phyloP scores from a whole-genome alignment of 805 yeast genomes.

The Wickerhamiella sorbophila region DNA sequence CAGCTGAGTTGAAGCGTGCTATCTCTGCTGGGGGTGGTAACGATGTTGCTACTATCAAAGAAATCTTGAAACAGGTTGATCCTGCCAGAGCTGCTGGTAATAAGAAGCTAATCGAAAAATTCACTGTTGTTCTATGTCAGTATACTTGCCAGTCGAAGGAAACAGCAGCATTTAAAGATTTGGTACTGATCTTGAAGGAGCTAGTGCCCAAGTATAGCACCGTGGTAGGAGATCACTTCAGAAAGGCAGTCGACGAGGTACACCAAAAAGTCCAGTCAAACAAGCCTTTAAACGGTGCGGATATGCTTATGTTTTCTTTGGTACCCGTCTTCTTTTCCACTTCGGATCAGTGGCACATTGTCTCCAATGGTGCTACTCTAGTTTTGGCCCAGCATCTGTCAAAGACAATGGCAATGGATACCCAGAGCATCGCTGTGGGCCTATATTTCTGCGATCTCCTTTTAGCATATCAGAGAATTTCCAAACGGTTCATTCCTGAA shows the following conservation, averaged over 20 bases:
- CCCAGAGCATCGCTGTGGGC: conserved; percentile 41
- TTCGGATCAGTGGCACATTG: conserved; percentile 87
- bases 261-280: conserved; percentile 35
- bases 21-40: conserved; percentile 7
- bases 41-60: conserved; percentile 27
- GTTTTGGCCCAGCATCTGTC: conserved; percentile 59
- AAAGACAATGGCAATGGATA: conserved; percentile 30
- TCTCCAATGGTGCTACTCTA: conserved; percentile 71
- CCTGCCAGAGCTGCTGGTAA: conserved; percentile 75
- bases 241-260: conserved; percentile 41
- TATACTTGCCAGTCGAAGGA: conserved; percentile 29
- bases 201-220: conserved; percentile 54
- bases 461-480: conserved; percentile 57
- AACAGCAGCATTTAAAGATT: conserved; percentile 23
- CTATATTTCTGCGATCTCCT: conserved; percentile 51
- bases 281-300: conserved; percentile 28
- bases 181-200: conserved; percentile 29
- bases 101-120: conserved; percentile 51
- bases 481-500: conserved; percentile 79
- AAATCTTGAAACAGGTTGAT: conserved; percentile 46
- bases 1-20: conserved; percentile 3
- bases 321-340: conserved; percentile 78
- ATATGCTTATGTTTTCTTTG: conserved; percentile 51
- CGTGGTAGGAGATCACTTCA: conserved; percentile 44
- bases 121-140: conserved; percentile 49